A percentile compares a stretch with the other conserved stretches of the same genome.
These are phyloP conservation scores for Chlamydomonas sp. DNA, from an alignment of 139 green algal genomes.

Conservation along the genomic window DNA sequence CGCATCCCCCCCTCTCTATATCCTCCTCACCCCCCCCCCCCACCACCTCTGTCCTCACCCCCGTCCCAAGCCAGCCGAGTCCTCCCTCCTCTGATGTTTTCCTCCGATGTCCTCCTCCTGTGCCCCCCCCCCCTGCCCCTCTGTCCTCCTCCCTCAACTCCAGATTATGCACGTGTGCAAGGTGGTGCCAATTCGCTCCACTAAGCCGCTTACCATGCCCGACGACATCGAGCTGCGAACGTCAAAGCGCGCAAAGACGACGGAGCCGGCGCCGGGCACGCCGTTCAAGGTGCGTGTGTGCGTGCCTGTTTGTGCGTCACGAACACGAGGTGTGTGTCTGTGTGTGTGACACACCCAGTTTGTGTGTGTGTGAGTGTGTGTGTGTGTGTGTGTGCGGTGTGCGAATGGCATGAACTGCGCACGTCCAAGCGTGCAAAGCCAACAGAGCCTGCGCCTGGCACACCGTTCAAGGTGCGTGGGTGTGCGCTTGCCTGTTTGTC, in stretches of 20 bases:
- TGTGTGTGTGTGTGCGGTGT: too few relatives aligned
- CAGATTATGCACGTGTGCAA: too few relatives aligned
- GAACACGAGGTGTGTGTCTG: too few relatives aligned
- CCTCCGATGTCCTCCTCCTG: too few relatives aligned
- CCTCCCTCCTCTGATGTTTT: too few relatives aligned
- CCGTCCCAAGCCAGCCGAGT: background rate
- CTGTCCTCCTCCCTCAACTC: too few relatives aligned
- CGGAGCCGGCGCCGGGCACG: background rate
- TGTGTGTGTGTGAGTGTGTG: too few relatives aligned
- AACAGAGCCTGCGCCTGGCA: background rate
- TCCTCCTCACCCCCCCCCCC: background rate
- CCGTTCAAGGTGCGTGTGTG: background rate
- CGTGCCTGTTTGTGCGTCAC: too few relatives aligned
- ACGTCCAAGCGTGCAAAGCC: slow-evolving; percentile 19
- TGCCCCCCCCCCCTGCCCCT: background rate
- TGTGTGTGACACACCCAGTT: too few relatives aligned
- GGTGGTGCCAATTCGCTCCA: slow-evolving; percentile 20
- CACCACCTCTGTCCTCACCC: background rate
- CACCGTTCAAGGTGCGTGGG: background rate
- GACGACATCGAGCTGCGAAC: slow-evolving; percentile 55
- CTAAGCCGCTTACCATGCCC: slow-evolving; percentile 36
- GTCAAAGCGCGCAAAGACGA: slow-evolving; percentile 12
- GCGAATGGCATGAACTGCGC: too few relatives aligned
- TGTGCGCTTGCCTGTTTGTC: too few relatives aligned
- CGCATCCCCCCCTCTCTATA: too few relatives aligned